These are phyloP conservation scores for Pleurotus platypus DNA, from an alignment of 768 basidiomycete species.

Conservation along the genomic window DNA sequence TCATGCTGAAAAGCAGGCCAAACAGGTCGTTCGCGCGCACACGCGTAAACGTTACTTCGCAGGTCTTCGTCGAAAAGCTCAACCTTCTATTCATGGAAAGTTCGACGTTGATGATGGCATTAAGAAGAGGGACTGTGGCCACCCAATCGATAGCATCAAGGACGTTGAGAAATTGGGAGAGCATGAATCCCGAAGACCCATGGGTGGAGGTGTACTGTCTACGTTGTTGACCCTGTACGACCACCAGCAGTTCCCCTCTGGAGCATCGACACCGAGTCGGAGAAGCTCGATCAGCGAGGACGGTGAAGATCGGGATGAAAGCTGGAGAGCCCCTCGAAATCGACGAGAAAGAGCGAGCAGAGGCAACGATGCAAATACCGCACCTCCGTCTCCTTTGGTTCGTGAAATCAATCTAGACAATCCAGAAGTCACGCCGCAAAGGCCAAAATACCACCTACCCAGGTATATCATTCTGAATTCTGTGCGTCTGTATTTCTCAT, in stretches of 20 bases:
- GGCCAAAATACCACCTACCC: constrained; percentile 64
- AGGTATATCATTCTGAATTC: constrained; percentile 31
- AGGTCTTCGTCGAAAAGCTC: neutral
- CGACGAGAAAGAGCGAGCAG: neutral
- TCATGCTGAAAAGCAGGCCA: constrained; percentile 29
- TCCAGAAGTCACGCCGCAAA: constrained; percentile 21
- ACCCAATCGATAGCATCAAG: constrained; percentile 12
- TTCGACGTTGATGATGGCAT: constrained; percentile 7
- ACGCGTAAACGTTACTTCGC: constrained; percentile 24
- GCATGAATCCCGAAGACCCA: constrained; percentile 12
- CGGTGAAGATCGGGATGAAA: constrained; percentile 7
- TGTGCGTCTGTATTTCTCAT: neutral
- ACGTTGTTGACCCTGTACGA: constrained; percentile 64
- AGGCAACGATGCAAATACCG: neutral
- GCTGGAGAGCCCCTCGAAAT: constrained; percentile 10
- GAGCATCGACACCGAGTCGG: constrained; percentile 15
- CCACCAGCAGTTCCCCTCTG: constrained; percentile 22
- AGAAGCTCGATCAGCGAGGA: constrained; percentile 1
- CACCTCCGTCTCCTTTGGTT: constrained; percentile 5
- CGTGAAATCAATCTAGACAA: constrained; percentile 5
- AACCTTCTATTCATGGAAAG: constrained; percentile 9
- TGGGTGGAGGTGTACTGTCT: constrained; percentile 55
- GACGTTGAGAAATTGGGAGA: constrained; percentile 12
- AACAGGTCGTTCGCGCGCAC: constrained; percentile 41
- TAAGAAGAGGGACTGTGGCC: constrained; percentile 11